Evolutionary conservation across 1,284 basidiomycete genomes (phyloP).

Genomic region (Melampsora larici-populina): DNA sequence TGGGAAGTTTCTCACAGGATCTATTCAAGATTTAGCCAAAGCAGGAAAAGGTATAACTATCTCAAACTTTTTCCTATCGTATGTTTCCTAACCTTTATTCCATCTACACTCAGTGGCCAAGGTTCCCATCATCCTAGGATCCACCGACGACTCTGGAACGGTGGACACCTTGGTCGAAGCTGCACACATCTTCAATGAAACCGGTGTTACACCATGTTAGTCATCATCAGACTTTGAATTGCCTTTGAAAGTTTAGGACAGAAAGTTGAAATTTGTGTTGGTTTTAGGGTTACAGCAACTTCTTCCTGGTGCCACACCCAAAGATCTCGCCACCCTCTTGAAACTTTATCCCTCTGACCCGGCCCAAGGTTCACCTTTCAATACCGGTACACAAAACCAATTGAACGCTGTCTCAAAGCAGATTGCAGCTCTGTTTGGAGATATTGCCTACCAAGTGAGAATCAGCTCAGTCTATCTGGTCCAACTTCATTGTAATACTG

Average conservation of each 20-base stretch:
- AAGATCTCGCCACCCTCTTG: not conserved
- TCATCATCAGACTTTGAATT: too few relatives aligned
- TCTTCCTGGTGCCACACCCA: not conserved
- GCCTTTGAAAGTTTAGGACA: too few relatives aligned
- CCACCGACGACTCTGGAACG: not conserved
- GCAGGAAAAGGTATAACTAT: not conserved
- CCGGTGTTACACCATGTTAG: not conserved
- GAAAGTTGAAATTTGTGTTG: too few relatives aligned
- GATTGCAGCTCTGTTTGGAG: not conserved
- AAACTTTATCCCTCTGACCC: not conserved
- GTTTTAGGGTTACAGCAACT: not conserved
- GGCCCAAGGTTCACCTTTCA: too few relatives aligned
- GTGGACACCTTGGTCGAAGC: not conserved
- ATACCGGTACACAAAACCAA: not conserved
- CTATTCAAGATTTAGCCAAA: not conserved
- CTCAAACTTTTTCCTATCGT: not conserved
- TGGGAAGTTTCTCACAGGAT: not conserved
- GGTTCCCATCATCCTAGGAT: not conserved
- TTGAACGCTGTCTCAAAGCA: not conserved
- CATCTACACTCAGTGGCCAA: not conserved
- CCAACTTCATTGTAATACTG: too few relatives aligned
- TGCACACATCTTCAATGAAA: not conserved
- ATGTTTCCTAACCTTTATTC: not conserved
- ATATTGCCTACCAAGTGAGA: slow-evolving; percentile 2
- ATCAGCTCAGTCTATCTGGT: too few relatives aligned